phyloP scores from a whole-genome alignment of 495 filamentous ascomycete genomes.

The Lasiosphaeris hirsuta region DNA sequence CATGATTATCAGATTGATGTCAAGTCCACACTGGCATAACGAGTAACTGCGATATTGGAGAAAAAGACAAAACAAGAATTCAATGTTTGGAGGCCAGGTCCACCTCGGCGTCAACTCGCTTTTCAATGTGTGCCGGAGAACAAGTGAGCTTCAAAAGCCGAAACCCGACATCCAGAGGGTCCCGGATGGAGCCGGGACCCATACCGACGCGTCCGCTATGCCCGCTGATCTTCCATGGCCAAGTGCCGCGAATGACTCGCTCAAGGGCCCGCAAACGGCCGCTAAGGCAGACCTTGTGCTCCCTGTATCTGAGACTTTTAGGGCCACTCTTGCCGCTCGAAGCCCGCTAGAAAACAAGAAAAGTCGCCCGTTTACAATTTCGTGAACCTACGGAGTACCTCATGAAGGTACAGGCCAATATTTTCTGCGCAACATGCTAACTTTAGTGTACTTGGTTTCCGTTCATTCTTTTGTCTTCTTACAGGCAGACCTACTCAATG shows the following conservation, averaged over 20 bases:
- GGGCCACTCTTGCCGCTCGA: too few species aligned
- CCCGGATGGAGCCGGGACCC: conserved; percentile 19
- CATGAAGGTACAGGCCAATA: too few species aligned
- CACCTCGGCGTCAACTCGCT: conserved; percentile 7
- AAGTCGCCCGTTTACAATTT: too few species aligned
- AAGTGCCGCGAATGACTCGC: not conserved
- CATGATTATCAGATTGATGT: too few species aligned
- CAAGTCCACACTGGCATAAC: not conserved
- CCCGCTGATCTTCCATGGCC: conserved; percentile 4
- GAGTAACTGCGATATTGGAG: not conserved
- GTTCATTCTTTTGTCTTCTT: too few species aligned
- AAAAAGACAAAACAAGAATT: not conserved
- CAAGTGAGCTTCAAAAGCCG: not conserved
- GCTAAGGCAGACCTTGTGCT: not conserved
- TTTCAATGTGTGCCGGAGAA: not conserved
- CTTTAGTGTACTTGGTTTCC: too few species aligned
- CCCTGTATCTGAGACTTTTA: not conserved
- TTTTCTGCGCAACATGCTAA: too few species aligned
- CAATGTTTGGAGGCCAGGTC: not conserved
- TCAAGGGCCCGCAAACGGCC: conserved; percentile 18
- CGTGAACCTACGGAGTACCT: too few species aligned
- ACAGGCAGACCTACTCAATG: too few species aligned
- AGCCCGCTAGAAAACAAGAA: too few species aligned
- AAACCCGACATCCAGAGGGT: not conserved
- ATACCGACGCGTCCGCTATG: not conserved